Evolutionary conservation across 2,329 filamentous ascomycete genomes (phyloP), one percentile per base, ranked within the genome.

Genomic region (Zymoseptoria ardabiliae): DNA sequence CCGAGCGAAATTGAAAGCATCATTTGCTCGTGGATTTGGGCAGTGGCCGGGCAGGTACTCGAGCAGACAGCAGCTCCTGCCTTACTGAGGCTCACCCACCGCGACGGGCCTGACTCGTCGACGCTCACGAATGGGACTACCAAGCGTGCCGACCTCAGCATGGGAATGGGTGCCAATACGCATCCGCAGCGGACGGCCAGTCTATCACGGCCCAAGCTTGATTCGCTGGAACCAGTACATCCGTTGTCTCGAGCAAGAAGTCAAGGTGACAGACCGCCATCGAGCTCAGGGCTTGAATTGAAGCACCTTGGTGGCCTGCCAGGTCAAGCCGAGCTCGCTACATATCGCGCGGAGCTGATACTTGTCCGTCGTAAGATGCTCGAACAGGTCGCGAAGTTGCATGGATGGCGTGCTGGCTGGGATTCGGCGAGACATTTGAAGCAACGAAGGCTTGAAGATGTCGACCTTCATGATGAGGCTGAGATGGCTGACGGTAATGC

Each of bases 371-470:
- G 93, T 58, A 90, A 89, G 63, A 83, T 94, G 4, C 78, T 97
- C 0, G 87, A 93, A 67, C 82, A 86, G 54, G 76, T 91, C 53
- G 92, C 90, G 2, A 85, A 83, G 68, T 83, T 84, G 60, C 79
- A 84, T 21, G 85, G 84, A 3, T 97, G 91, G 92, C 83, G 79
- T 55, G 84, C 90, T 63, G 90, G 88, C 0, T 95, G 90, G 91
- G 78, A 79, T 7, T 70, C 74, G 11, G 56, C 67, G 13, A 59
- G 61, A 28, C 54, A 59, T 22, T 50, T 60, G 10, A 61, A 63
- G 20, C 65, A 71, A 55, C 68, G 69, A 3, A 61, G 58, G 4
- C 20, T 77, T 9, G 68, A 69, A n/a, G 73, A 78, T 4, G 69
- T 78, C 2, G 70, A 73, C 30, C 66, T 78, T 3, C 66, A 75